Evolutionary conservation across 2,329 filamentous ascomycete genomes (phyloP), one percentile per base, ranked within the genome.

Genomic region (Colletotrichum godetiae): DNA sequence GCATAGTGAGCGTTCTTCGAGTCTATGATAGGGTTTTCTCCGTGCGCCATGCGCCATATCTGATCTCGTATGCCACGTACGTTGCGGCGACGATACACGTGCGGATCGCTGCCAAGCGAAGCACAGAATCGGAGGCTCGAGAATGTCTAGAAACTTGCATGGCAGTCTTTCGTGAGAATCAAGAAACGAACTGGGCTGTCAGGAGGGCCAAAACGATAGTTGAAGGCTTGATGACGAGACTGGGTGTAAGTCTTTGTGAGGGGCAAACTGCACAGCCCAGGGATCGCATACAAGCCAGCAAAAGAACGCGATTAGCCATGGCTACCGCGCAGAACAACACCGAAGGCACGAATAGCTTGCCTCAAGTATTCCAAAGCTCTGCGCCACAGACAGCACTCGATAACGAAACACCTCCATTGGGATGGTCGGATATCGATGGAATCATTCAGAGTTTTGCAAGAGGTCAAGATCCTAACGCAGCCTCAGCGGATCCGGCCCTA

Each of bases 11-110:
- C 3, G 77, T 89, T 0, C 75, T 89, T 0, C 81, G 83, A 24
- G 79, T 81, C 5, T 89, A 89, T 57, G 81, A 87, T 29, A 78
- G 79, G 35, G 79, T 82, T 0, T 89, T 87, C 53, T 85, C 84
- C 1, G 81, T 88, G 1, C 79, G 81, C 12, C 79, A 83, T 12
- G 86, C 88, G 0, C 88, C 88, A 0, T 90, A 90, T 67, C 78
- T 90, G 1, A 84, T 90, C 22, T 88, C 86, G 0, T 90, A 90
- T 76, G 87, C 88, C 0, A 88, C 86, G 0, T 90, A 90, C 70
- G 87, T 89, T 0, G 84, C 84, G 4, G 87, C 87, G 0, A 89
- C 87, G 0, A 88, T 90, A 22, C 84, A 87, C 63, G 85, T 84
- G 0, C 86, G 87, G 3, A 86, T 87, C 6, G 87, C 88, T 0